Conservation (phyloP, 371 early-diverging fungal species). For the Syncephalis fuscata region DNA sequence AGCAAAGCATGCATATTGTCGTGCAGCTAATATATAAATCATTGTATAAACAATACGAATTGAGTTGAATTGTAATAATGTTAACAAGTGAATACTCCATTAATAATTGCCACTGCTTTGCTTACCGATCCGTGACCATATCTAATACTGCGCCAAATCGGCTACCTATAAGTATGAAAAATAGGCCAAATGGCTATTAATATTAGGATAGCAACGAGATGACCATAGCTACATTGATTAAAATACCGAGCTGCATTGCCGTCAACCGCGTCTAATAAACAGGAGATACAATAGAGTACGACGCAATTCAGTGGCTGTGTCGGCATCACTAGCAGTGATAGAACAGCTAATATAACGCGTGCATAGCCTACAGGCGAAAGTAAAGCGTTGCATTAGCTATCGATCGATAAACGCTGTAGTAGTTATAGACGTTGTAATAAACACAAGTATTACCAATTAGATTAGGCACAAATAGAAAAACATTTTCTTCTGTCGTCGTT, state of each 20-base stretch:
- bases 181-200: background rate
- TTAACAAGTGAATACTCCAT: background rate
- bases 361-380: constrained; percentile 46
- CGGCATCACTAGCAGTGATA: constrained; percentile 59
- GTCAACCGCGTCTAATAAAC: constrained; percentile 89
- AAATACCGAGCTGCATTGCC: constrained; percentile 85
- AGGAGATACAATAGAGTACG: constrained; percentile 65
- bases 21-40: constrained; percentile 39
- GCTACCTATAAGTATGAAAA: constrained; percentile 37
- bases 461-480: constrained; percentile 7
- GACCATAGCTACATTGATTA: constrained; percentile 53
- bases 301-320: constrained; percentile 50
- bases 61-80: too few relatives aligned
- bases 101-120: background rate
- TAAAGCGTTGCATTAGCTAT: too few relatives aligned
- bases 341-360: constrained; percentile 60
- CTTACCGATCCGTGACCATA: constrained; percentile 90
- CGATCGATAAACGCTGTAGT: too few relatives aligned
- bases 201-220: background rate
- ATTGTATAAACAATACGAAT: too few relatives aligned
- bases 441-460: constrained; percentile 4
- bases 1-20: constrained; percentile 79
- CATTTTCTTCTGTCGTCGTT: background rate
- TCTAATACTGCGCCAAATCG: constrained; percentile 92
- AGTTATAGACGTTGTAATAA: too few relatives aligned